Conservation (phyloP, 2,329 filamentous ascomycete genomes). For the Fusarium verrucosum region DNA sequence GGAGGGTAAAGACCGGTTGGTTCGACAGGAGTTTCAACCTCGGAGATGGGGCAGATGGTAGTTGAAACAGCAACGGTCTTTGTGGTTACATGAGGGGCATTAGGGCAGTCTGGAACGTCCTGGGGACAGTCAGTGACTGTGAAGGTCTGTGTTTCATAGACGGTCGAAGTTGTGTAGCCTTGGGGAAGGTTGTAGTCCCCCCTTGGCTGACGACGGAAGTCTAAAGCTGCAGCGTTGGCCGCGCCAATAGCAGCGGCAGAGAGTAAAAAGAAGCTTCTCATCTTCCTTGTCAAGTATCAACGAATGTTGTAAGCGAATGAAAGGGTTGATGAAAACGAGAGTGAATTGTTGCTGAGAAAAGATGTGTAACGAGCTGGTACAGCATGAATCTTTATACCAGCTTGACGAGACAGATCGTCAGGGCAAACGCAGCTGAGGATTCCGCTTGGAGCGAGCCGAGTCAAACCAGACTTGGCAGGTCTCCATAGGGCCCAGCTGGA, state of each 20-base stretch:
- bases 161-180: background rate
- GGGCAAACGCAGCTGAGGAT: background rate
- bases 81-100: background rate
- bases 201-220: slow-evolving; percentile 5
- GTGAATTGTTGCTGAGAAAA: slow-evolving; percentile 15
- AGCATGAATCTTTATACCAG: slow-evolving; percentile 23
- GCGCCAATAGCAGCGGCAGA: slow-evolving; percentile 20
- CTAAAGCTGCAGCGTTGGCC: slow-evolving; percentile 26
- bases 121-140: background rate
- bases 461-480: slow-evolving; percentile 12
- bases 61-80: slow-evolving; percentile 1
- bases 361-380: background rate
- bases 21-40: background rate
- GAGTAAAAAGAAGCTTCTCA: slow-evolving; percentile 31
- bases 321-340: slow-evolving; percentile 16
- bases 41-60: background rate
- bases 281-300: slow-evolving; percentile 16
- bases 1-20: background rate
- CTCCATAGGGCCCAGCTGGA: slow-evolving; percentile 1
- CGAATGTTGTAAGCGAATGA: slow-evolving; percentile 31
- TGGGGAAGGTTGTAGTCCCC: slow-evolving; percentile 10
- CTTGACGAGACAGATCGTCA: background rate
- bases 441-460: too few relatives aligned
- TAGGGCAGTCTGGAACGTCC: background rate
- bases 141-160: background rate